Conservation (phyloP, 768 basidiomycete species). For the Leccinellum albellum region DNA sequence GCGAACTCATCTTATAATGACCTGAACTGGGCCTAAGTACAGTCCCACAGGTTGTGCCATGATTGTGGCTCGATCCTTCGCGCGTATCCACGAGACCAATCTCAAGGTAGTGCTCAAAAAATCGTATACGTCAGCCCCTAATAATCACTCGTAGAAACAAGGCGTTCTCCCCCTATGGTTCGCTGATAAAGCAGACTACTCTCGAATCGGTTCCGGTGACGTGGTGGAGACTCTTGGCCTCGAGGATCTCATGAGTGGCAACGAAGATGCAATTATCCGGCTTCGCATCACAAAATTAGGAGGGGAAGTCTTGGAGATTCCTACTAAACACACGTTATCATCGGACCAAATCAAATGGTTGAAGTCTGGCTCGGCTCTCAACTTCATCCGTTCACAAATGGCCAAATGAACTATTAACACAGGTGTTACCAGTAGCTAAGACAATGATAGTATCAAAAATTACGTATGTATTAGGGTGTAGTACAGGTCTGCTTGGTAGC, state of each 20-base stretch:
- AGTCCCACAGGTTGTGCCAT: constrained; percentile 63
- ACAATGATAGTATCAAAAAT: neutral
- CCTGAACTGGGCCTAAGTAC: neutral
- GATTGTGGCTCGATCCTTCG: constrained; percentile 91
- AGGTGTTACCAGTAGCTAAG: neutral
- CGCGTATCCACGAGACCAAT: constrained; percentile 98
- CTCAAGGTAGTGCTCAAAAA: constrained; percentile 58
- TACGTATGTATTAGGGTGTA: neutral
- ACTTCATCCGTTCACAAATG: constrained; percentile 72
- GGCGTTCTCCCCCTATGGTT: constrained; percentile 97
- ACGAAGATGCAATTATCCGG: constrained; percentile 40
- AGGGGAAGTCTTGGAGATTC: constrained; percentile 64
- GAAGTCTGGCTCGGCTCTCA: constrained; percentile 82
- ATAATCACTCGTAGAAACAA: constrained; percentile 70
- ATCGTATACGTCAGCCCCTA: neutral
- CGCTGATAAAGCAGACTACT: constrained; percentile 79
- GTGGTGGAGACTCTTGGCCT: constrained; percentile 82
- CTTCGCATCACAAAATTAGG: constrained; percentile 64
- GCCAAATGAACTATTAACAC: constrained; percentile 7
- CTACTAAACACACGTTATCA: constrained; percentile 86
- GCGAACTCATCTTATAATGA: constrained; percentile 6
- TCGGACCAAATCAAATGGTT: constrained; percentile 90
- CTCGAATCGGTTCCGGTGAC: constrained; percentile 79
- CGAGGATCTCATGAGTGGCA: constrained; percentile 51
- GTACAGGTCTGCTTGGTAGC: neutral